Percentiles rank a stretch among this genome's conserved stretches.
These are phyloP conservation scores for Ceratocystis alfenasii DNA, from an alignment of 2,329 filamentous ascomycete genomes.

Conservation along the genomic window DNA sequence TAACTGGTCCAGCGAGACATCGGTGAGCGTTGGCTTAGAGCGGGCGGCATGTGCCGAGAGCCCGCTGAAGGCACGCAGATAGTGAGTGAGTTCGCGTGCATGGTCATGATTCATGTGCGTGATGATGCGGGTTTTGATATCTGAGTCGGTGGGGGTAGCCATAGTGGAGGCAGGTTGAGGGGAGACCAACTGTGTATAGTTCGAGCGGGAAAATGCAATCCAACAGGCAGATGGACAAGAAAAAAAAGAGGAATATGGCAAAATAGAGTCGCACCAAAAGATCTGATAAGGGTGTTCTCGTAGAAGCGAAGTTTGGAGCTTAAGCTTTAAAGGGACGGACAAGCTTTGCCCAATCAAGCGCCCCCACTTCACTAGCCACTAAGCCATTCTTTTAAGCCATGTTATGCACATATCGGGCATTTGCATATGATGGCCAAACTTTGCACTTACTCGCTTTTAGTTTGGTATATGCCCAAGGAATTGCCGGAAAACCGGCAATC, in stretches of 20 bases:
- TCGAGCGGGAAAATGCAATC: no score
- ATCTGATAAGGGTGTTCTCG: slow-evolving; percentile 2
- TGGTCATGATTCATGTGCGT: slow-evolving; percentile 84
- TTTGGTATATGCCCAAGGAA: background rate
- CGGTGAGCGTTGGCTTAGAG: slow-evolving; percentile 2
- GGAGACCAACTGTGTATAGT: background rate
- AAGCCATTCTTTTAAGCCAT: background rate
- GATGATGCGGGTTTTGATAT: slow-evolving; percentile 37
- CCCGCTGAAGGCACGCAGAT: slow-evolving; percentile 30
- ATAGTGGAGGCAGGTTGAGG: background rate
- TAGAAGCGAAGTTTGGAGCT: background rate
- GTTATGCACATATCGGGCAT: background rate
- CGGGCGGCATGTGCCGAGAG: background rate
- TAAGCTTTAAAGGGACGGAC: background rate
- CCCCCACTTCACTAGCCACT: background rate
- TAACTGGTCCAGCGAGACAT: slow-evolving; percentile 41
- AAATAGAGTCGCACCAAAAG: background rate
- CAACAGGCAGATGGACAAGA: background rate
- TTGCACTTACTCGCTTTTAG: no score
- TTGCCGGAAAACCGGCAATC: slow-evolving; percentile 1
- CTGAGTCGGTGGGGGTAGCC: slow-evolving; percentile 25
- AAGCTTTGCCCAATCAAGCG: background rate
- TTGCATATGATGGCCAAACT: background rate
- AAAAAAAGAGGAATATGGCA: background rate
- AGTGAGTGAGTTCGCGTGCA: slow-evolving; percentile 58